phyloP scores from a whole-genome alignment of 2,329 filamentous ascomycete species.

The Pseudocercospora eumusae region DNA sequence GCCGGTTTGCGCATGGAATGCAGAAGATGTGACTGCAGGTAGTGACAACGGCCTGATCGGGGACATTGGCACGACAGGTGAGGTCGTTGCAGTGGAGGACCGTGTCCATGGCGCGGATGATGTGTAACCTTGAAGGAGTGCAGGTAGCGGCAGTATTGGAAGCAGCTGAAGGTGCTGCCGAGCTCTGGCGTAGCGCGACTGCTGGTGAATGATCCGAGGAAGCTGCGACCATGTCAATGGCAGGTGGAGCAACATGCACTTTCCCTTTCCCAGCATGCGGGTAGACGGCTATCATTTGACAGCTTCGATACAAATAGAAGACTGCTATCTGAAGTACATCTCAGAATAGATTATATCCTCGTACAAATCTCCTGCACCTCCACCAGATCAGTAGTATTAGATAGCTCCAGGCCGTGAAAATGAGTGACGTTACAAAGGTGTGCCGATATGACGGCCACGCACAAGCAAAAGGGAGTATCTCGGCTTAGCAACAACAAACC shows the following conservation, averaged over 20 bases:
- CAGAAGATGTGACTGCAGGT: constrained; percentile 95
- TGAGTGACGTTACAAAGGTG: constrained; percentile 22
- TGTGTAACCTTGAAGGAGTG: no score
- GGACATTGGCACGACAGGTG: constrained; percentile 70
- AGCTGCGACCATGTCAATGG: background rate
- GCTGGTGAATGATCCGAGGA: background rate
- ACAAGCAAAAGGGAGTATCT: constrained; percentile 29
- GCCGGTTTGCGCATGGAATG: constrained; percentile 66
- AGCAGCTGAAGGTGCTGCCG: background rate
- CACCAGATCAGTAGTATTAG: constrained; percentile 10
- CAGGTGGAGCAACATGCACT: background rate
- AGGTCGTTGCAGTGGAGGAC: constrained; percentile 76
- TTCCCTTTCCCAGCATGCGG: constrained; percentile 3
- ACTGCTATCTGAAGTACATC: constrained; percentile 11
- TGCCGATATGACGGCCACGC: background rate
- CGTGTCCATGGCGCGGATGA: constrained; percentile 64
- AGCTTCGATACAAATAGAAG: constrained; percentile 5
- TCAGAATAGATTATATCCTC: background rate
- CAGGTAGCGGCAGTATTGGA: background rate
- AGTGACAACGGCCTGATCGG: constrained; percentile 75
- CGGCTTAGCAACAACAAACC: constrained; percentile 15
- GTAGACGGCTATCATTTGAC: background rate
- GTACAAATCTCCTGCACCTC: constrained; percentile 2
- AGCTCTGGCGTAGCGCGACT: background rate
- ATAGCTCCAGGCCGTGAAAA: constrained; percentile 23